Percentiles rank a stretch among this genome's conserved stretches.
phyloP scores from a whole-genome alignment of 805 yeast species.

The Jamesozyma hellenica region DNA sequence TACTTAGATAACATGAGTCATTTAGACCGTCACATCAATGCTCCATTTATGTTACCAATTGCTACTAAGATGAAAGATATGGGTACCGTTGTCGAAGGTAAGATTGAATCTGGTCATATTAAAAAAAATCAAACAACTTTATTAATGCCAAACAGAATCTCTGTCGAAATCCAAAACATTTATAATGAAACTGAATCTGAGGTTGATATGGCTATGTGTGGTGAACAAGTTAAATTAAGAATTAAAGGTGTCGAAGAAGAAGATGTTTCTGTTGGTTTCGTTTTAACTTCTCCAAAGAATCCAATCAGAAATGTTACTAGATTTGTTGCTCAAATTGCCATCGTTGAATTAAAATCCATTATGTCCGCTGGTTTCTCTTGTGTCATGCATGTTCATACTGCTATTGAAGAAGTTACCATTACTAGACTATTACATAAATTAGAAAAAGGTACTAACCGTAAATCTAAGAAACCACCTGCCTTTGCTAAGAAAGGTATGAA shows the following conservation, averaged over 20 bases:
- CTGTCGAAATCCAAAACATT: constrained; percentile 77
- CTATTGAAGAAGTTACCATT: constrained; percentile 88
- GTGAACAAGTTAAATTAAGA: constrained; percentile 93
- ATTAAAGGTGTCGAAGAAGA: constrained; percentile 96
- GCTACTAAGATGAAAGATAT: constrained; percentile 91
- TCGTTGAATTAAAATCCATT: constrained; percentile 91
- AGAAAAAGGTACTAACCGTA: constrained; percentile 94
- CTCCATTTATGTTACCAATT: constrained; percentile 95
- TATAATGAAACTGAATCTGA: constrained; percentile 95
- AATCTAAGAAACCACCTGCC: constrained; percentile 93
- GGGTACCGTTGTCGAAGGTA: constrained; percentile 97
- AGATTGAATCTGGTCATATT: constrained; percentile 90
- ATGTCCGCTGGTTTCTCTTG: constrained; percentile 92
- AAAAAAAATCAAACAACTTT: constrained; percentile 67
- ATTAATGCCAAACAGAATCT: constrained; percentile 84
- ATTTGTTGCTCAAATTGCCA: constrained; percentile 93
- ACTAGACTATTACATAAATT: constrained; percentile 79
- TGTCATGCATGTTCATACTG: constrained; percentile 98
- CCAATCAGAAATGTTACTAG: constrained; percentile 87
- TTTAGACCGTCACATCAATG: constrained; percentile 77
- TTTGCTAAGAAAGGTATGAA: constrained; percentile 99
- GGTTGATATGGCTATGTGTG: constrained; percentile 80
- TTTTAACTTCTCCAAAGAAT: constrained; percentile 70
- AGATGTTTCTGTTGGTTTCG: constrained; percentile 86
- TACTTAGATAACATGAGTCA: constrained; percentile 75